Evolutionary conservation across 2,329 filamentous ascomycete species (phyloP), one percentile per base, ranked within the genome.

Genomic region (Alternaria sp.): DNA sequence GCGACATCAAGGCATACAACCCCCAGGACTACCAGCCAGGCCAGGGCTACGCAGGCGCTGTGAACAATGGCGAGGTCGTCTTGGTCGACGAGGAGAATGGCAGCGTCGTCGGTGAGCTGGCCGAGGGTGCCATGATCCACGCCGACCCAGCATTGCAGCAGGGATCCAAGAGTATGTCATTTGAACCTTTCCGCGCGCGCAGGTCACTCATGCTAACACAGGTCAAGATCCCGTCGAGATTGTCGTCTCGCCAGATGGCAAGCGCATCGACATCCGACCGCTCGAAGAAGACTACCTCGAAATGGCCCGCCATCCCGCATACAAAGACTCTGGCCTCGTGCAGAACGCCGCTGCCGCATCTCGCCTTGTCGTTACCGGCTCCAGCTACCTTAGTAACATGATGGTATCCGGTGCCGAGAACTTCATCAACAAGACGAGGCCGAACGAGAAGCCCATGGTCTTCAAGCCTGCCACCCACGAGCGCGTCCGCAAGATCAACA

Each of bases 71-170:
- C 15, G 90, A 96, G 79, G 95, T 97, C 71, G 95, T 99, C 6
- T 86, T 99, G 10, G 85, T 99, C 15, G 94, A 99, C 75, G 96
- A 99, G 80, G 95, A 98, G 78, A 92, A 99, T 81, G 96, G 96
- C 56, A 96, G 93, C 72, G 92, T 99, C 9, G 92, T 99, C 26
- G 96, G 96, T 49, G 95, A 99, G 82, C 84, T 99, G 65, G 89
- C 91, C 61, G 91, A 95, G 61, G 91, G 90, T 18, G 95, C 93
- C 74, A 85, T 94, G 68, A 87, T 97, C 18, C 85, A 95, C 15
- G 94, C 97, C 75, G 88, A 94, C 68, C 84, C 88, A 26, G 86
- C 85, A 55, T 85, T 99, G 66, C 89, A 91, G 77, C 89, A 91
- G 15, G 96, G 96, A n/a, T 95, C 92, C 6, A 98, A 99, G 86